These are phyloP conservation scores for Pythium vanterpoolii DNA, from an alignment of 352 stramenopile genomes.

Conservation along the genomic window DNA sequence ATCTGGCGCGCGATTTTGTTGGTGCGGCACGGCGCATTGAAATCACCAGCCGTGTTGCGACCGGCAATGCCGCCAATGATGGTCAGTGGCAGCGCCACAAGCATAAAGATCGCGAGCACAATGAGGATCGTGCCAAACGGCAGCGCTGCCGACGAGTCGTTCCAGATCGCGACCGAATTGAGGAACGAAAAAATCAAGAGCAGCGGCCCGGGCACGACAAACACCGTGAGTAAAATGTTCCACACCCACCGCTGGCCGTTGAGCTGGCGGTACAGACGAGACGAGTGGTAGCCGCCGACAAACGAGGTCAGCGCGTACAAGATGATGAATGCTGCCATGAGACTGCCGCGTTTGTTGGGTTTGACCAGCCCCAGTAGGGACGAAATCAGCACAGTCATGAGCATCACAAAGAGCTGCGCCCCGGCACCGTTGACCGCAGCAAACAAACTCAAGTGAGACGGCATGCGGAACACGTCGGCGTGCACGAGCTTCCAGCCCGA, in stretches of 20 bases:
- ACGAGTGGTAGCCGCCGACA: conserved; percentile 92
- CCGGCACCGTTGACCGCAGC: conserved; percentile 90
- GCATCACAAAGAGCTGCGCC: conserved; percentile 93
- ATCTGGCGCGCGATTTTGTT: conserved; percentile 96
- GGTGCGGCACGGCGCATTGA: conserved; percentile 93
- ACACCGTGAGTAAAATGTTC: conserved; percentile 91
- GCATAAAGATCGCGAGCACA: conserved; percentile 89
- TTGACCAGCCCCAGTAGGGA: conserved; percentile 92
- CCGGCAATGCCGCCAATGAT: conserved; percentile 94
- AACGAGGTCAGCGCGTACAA: conserved; percentile 93
- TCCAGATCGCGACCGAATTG: conserved; percentile 94
- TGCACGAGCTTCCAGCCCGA: conserved; percentile 98
- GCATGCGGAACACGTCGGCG: conserved; percentile 96
- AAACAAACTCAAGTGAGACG: conserved; percentile 89
- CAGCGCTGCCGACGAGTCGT: conserved; percentile 94
- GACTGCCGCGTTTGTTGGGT: conserved; percentile 89
- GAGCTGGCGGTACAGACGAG: conserved; percentile 93
- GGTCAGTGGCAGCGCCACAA: conserved; percentile 92
- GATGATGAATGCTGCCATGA: conserved; percentile 93
- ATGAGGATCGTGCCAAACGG: conserved; percentile 96
- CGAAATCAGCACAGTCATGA: conserved; percentile 89
- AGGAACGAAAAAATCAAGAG: conserved; percentile 92
- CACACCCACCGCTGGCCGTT: conserved; percentile 94
- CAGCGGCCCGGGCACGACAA: conserved; percentile 91
- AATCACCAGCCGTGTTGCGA: conserved; percentile 88